Evolutionary conservation across 2,329 filamentous ascomycete genomes (phyloP).

Genomic region (Septoria linicola): DNA sequence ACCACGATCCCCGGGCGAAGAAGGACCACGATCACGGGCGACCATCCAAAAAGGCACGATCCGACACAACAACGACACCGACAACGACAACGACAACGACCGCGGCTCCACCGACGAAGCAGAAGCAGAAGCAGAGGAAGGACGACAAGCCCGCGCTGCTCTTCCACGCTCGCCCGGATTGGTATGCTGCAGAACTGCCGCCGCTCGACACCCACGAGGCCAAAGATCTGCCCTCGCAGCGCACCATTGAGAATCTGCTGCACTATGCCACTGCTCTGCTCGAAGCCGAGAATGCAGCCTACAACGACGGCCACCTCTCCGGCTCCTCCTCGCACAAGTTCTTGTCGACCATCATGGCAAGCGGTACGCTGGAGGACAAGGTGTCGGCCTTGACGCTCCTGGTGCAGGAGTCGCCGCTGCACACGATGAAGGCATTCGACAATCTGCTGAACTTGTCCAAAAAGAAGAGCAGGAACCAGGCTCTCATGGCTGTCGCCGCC

Average conservation of each 20-base stretch:
- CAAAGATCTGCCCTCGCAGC: conserved; percentile 49
- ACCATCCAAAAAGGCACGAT: conserved; percentile 34
- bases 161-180: conserved; percentile 64
- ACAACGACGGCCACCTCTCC: conserved; percentile 67
- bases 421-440: conserved; percentile 87
- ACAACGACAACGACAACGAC: too few relatives aligned
- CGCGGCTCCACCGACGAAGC: too few relatives aligned
- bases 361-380: conserved; percentile 94
- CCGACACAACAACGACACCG: conserved; percentile 23
- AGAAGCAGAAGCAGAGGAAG: conserved; percentile 15
- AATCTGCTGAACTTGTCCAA: conserved; percentile 77
- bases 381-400: conserved; percentile 91
- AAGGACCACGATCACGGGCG: conserved; percentile 16
- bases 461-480: conserved; percentile 91
- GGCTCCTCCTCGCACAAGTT: conserved; percentile 91
- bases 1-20: conserved; percentile 25
- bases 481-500: conserved; percentile 86
- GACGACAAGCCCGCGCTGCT: conserved; percentile 24
- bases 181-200: conserved; percentile 62
- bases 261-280: conserved; percentile 72
- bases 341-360: conserved; percentile 93
- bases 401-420: conserved; percentile 91
- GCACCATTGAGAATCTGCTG: conserved; percentile 59
- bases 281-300: conserved; percentile 73
- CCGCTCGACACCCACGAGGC: conserved; percentile 49